Conservation (phyloP, 129 eudicot genomes). For the Solidago caesia region DNA sequence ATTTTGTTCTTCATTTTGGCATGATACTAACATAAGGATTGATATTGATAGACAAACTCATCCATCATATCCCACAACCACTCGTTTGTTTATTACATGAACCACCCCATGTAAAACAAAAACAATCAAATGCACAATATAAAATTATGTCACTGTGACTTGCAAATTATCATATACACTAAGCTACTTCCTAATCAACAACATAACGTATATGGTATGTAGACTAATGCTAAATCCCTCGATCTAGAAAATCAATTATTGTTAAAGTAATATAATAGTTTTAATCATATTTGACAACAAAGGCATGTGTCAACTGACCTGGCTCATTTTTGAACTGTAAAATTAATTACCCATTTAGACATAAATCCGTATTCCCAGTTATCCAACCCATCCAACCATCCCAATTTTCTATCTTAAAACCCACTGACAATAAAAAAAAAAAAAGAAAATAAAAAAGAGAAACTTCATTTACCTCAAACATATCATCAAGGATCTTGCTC, state of each 20-base stretch:
- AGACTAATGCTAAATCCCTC: too few relatives aligned
- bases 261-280: too few relatives aligned
- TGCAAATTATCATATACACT: too few relatives aligned
- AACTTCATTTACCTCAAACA: slow-evolving; percentile 70
- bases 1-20: slow-evolving; percentile 96
- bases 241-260: too few relatives aligned
- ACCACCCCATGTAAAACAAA: slow-evolving; percentile 62
- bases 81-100: slow-evolving; percentile 93
- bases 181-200: too few relatives aligned
- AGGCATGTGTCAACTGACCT: too few relatives aligned
- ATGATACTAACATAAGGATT: slow-evolving; percentile 91
- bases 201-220: too few relatives aligned
- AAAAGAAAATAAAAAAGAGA: not conserved
- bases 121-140: not conserved
- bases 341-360: not conserved
- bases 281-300: too few relatives aligned
- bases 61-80: slow-evolving; percentile 99
- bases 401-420: not conserved
- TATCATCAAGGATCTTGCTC: slow-evolving; percentile 89
- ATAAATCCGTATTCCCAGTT: not conserved
- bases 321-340: not conserved
- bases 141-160: too few relatives aligned
- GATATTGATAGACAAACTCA: slow-evolving; percentile 93
- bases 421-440: not conserved
- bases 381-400: not conserved